Percentiles rank a stretch among this genome's conserved stretches.
Conservation (phyloP, 257 asterid genomes). For the Eucommia ulmoides region DNA sequence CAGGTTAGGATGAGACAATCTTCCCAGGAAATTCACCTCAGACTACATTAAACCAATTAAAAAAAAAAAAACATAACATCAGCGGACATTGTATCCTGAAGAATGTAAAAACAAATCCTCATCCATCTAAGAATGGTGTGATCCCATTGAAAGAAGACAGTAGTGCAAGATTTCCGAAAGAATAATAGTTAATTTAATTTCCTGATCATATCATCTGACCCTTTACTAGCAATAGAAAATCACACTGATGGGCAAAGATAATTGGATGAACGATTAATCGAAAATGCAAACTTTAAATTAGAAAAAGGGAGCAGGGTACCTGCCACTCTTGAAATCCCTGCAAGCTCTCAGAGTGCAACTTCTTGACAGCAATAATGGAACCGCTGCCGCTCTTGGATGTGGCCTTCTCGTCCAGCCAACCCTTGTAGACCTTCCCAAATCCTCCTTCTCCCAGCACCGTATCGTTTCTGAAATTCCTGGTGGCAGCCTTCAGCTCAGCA, state of each 20-base stretch:
- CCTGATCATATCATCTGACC: neutral
- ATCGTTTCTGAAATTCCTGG: neutral
- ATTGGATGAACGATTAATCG: neutral
- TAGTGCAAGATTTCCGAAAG: neutral
- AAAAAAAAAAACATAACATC: neutral
- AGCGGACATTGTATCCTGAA: too few species aligned
- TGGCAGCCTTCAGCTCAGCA: neutral
- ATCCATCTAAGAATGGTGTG: neutral
- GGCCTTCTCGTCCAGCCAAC: neutral
- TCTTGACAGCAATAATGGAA: constrained; percentile 1
- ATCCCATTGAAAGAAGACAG: neutral
- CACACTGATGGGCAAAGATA: neutral
- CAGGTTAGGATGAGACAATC: neutral
- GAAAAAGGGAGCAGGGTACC: neutral
- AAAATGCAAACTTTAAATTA: neutral
- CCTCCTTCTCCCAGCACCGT: constrained; percentile 1
- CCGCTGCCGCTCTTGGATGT: neutral
- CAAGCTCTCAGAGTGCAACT: constrained; percentile 1
- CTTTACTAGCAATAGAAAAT: neutral
- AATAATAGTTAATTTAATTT: neutral
- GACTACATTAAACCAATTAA: neutral
- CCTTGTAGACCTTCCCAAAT: neutral
- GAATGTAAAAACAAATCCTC: neutral
- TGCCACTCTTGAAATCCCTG: constrained; percentile 3
- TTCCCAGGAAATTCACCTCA: constrained; percentile 1